Base-by-base conservation (phyloP, 768 basidiomycete species). In the Trametes sanguinea region DNA sequence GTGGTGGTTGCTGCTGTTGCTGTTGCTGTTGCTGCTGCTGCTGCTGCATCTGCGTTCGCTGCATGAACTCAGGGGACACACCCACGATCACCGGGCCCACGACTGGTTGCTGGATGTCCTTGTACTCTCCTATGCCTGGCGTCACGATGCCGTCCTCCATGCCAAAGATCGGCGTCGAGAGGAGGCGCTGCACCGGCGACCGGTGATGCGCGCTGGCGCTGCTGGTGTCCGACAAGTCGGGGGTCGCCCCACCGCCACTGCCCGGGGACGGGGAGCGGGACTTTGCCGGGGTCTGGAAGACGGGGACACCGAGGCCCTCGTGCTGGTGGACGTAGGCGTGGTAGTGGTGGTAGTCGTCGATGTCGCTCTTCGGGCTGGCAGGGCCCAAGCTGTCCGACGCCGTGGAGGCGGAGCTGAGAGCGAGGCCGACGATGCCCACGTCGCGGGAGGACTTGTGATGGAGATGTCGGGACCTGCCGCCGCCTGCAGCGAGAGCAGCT, bases 81-180 rank as follows among this genome's bases (percentile, higher is more conserved):
- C 61, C 81, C 63, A 86, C 76, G 35, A 88, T 76, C 13, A 88
- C 80, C 43, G 88, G 87, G 37, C 82, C 81, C 51, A 86, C 85
- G 44, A 89, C 86, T 39, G 83, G 85, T 42, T 79, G 75, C 64
- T 76, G 76, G 61, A 88, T 80, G 62, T 84, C 80, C 68, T 88
- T 88, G 59, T 75, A 75, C 65, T 87, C 78, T 47, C 88, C 87
- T 65, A 88, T 86, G 64, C 76, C 80, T 27, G 87, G 87, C 27
- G 88, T 89, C 37, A 79, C 72, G 62, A 83, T 57, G 45, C 67
- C 66, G 61, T 64, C 50, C 46, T 57, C 61, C 61, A 27, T 59
- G 30, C 60, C 71, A 68, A 51, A 48, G 43, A 51, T 63, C 59
- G 42, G 67, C 45, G 50, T 60, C n/a, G 54, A 45, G 48, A 60